Percentiles rank a stretch among this genome's conserved stretches.
Evolutionary conservation across 768 basidiomycete species (phyloP).

Genomic region (Naganishia kalamii): DNA sequence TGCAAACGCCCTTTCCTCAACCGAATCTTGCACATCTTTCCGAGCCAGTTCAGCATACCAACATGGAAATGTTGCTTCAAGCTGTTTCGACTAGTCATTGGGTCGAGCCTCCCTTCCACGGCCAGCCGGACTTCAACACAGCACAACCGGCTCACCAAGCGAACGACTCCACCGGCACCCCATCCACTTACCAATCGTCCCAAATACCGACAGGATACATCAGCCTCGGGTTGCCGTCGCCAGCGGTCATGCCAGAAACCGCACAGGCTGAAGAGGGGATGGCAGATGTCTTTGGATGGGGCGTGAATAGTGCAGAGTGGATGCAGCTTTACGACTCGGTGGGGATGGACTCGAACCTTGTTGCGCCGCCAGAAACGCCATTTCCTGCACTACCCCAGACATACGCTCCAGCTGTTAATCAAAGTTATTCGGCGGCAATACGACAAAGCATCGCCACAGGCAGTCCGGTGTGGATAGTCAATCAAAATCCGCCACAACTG

Average conservation of each 20-base stretch:
- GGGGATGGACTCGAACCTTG: conserved; percentile 11
- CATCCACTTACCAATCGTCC: background rate
- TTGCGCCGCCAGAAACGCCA: background rate
- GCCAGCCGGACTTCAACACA: background rate
- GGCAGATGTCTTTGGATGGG: conserved; percentile 14
- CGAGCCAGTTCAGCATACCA: background rate
- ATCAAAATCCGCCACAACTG: background rate
- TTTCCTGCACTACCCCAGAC: background rate
- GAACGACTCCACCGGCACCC: background rate
- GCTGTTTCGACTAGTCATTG: background rate
- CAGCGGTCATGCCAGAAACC: too few relatives aligned
- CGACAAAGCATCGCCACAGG: background rate
- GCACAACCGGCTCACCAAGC: background rate
- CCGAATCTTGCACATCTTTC: conserved; percentile 6
- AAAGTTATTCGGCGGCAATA: background rate
- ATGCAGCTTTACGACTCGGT: conserved; percentile 13
- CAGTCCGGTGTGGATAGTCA: background rate
- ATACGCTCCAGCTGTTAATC: background rate
- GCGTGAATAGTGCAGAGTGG: conserved; percentile 2
- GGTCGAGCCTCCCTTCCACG: background rate
- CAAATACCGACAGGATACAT: background rate
- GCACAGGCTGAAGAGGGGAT: conserved; percentile 7
- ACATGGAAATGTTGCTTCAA: conserved; percentile 11
- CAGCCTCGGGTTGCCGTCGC: conserved; percentile 2
- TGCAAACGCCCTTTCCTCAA: background rate